Conservation (phyloP, 257 asterid species). For the Solanum acaule region DNA sequence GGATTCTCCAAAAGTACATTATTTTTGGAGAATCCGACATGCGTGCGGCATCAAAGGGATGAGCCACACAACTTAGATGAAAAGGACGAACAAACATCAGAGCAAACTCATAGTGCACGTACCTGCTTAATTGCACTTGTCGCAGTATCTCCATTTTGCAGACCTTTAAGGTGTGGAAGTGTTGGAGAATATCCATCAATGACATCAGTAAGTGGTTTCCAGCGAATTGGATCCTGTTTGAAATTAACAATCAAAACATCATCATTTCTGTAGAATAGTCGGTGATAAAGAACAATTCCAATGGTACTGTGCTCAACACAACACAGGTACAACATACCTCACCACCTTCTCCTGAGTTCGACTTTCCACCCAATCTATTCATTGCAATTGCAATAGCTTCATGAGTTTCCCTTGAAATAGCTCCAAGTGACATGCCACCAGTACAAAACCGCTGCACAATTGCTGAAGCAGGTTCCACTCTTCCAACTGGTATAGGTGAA, state of each 20-base stretch:
- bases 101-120: not conserved
- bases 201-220: constrained; percentile 96
- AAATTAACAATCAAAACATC: constrained; percentile 6
- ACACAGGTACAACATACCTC: constrained; percentile 48
- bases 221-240: constrained; percentile 91
- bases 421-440: constrained; percentile 99
- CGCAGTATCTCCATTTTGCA: constrained; percentile 98
- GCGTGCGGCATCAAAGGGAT: not conserved
- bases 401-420: constrained; percentile 98
- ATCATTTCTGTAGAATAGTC: not conserved
- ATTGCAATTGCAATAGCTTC: constrained; percentile 99
- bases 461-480: constrained; percentile 82
- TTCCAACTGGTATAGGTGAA: constrained; percentile 90
- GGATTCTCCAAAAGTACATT: not conserved
- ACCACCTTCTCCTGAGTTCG: constrained; percentile 99
- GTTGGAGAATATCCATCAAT: constrained; percentile 98
- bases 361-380: constrained; percentile 95
- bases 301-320: not conserved
- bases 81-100: not conserved
- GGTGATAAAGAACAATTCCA: not conserved
- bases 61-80: not conserved
- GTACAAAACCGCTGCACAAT: constrained; percentile 96
- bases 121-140: constrained; percentile 99
- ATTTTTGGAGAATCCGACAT: not conserved
- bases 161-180: constrained; percentile 96